Evolutionary conservation across 345 rosid species (phyloP).

Genomic region (Nephelium lappaceum): DNA sequence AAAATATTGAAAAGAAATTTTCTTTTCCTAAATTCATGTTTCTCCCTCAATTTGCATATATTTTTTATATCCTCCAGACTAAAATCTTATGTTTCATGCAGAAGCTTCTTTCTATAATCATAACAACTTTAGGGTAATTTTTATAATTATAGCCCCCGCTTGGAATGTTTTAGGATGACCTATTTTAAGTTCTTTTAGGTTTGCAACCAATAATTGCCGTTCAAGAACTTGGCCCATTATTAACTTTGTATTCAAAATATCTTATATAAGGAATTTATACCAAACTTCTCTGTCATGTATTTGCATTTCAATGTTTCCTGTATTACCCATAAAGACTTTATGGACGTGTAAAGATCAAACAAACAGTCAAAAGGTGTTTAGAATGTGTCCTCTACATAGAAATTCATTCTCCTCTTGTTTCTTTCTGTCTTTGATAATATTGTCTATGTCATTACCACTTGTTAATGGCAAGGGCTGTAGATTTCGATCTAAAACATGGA

Average conservation of each 20-base stretch:
- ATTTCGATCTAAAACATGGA: too few species aligned
- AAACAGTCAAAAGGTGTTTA: too few species aligned
- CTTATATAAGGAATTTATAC: background rate
- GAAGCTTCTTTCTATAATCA: background rate
- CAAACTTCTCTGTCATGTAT: too few species aligned
- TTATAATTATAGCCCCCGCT: background rate
- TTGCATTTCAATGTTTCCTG: too few species aligned
- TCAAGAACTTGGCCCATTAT: constrained; percentile 4
- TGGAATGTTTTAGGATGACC: background rate
- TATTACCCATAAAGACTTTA: too few species aligned
- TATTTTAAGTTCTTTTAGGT: background rate
- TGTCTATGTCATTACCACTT: too few species aligned
- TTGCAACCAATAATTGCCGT: background rate
- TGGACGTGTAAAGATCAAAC: too few species aligned
- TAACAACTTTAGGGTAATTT: background rate
- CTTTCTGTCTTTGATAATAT: too few species aligned
- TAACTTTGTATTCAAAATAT: constrained; percentile 1
- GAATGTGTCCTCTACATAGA: too few species aligned
- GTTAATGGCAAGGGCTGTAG: too few species aligned
- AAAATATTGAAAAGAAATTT: background rate
- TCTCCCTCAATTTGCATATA: background rate
- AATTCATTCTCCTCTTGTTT: too few species aligned
- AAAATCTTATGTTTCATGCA: background rate
- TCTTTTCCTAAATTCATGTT: background rate
- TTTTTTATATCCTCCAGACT: background rate